Evolutionary conservation across 2,329 filamentous ascomycete genomes (phyloP), one percentile per base, ranked within the genome.

Genomic region (Exophiala lecanii-corni): DNA sequence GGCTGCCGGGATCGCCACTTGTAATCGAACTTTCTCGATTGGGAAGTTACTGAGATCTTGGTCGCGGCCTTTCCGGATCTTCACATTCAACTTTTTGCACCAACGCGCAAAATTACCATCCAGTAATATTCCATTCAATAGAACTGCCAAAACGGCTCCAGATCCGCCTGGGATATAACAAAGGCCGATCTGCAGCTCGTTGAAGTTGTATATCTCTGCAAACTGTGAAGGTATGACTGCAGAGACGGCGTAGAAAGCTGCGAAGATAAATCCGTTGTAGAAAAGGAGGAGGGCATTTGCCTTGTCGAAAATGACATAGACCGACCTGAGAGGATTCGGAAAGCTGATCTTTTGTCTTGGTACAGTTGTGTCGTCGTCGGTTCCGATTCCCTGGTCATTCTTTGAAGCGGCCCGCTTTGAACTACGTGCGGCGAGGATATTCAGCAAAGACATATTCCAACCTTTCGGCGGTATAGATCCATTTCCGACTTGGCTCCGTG

Each of bases 31-130:
- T 34, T 50, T 58, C 40, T 70, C 75, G 32, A 79, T 70, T 0
- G 74, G 69, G 44, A 78, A 78, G 19, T 68, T 58, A 4, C 56
- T 54, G n/a, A 80, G 59, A 44, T 77, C 70, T 42, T 73, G 67
- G 12, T 70, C 47, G 10, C 78, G 76, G 50, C 76, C 79, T 45
- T 69, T 73, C 48, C 77, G 75, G 50, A 87, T 75, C 2, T 69
- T 65, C 44, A 88, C 69, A 4, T 79, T 79, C 12, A 82, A 67
- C 21, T 73, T 71, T 36, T 68, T 71, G 1, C 85, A 84, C 35
- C 81, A 74, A 28, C 83, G 76, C 5, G 79, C 73, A 61, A 86
- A 94, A 60, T 89, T 89, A 71, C 77, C 81, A 61, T 87, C 84
- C 25, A 86, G 72, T 1, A 79, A 52, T 2, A 71, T 69, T 4